phyloP scores from a whole-genome alignment of 306 rosid species.

The Quercus glauca region DNA sequence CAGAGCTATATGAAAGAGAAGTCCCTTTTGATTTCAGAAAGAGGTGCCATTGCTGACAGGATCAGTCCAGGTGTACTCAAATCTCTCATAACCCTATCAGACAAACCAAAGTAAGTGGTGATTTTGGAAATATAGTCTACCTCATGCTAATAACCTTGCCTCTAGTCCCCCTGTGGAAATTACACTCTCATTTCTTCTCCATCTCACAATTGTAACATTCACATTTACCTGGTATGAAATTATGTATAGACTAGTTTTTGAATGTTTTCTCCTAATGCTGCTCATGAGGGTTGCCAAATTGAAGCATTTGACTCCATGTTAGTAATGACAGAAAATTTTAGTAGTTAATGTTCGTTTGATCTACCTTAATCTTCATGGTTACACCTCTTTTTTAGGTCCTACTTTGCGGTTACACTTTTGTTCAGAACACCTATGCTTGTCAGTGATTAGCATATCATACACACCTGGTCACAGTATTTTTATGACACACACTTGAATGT shows the following conservation, averaged over 20 bases:
- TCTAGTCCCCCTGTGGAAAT: not conserved
- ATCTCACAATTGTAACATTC: not conserved
- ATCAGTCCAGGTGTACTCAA: constrained; percentile 73
- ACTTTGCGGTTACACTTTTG: not conserved
- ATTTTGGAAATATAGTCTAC: not conserved
- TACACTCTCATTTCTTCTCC: not conserved
- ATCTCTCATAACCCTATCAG: constrained; percentile 66
- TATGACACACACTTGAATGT: too few species aligned
- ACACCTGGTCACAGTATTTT: too few species aligned
- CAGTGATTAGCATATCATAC: too few species aligned
- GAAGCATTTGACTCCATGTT: not conserved
- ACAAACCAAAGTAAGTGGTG: constrained; percentile 52
- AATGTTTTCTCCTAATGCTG: not conserved
- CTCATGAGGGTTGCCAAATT: not conserved
- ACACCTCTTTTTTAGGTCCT: not conserved
- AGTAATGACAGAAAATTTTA: not conserved
- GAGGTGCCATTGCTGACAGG: constrained; percentile 72
- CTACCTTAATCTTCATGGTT: not conserved
- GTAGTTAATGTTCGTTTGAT: not conserved
- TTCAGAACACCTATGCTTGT: too few species aligned
- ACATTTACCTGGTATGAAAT: too few species aligned
- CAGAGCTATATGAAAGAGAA: constrained; percentile 83
- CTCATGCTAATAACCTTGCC: constrained; percentile 4
- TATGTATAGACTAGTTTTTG: not conserved
- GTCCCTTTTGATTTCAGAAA: constrained; percentile 66